Base-by-base conservation (phyloP, 2,329 filamentous ascomycete species). In the Onygena corvina region DNA sequence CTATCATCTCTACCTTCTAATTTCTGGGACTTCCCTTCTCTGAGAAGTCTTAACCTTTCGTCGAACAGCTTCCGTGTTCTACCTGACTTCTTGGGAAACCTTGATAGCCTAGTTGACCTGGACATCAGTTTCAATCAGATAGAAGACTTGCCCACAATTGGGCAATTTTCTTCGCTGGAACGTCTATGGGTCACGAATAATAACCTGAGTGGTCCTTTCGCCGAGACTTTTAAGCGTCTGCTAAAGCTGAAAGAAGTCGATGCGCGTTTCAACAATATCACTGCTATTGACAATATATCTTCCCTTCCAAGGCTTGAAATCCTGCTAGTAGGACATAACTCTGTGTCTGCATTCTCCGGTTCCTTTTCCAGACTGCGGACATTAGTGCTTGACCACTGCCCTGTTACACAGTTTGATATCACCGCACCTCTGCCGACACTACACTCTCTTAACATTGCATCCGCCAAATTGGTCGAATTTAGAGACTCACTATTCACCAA, bases 101-200 rank as follows among this genome's bases (percentile, higher is more conserved):
- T 98, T 16, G 80, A 80, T 56, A 88, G 83, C 36, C 70, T 98
- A 40, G 85, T 94, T 9, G 90, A 98, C 62, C 77, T 98, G 34
- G 92, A 98, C 60, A 80, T 98, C 61, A 96, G 90, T 64, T 98
- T 98, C 76, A 98, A 98, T 63, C 79, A 82, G 34, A 94, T 98
- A 54, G 77, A 78, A 8, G 77, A 72, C 48, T 70, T 98, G 5
- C 88, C 89, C 0, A 80, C 81, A 54, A 85, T 98, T 56, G 86
- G 88, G 4, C 79, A 80, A 49, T 69, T 98, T 51, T 79, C 75
- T 51, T 86, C 81, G 49, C 70, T 98, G 31, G 92, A 96, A 66
- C 81, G 89, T 55, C 76, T 98, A 25, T 87, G 92, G 70, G 90
- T 94, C 57, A 96, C 92, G 1, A 98, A 98, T 69, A 98, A 98